Evolutionary conservation across 768 basidiomycete genomes (phyloP), one percentile per base, ranked within the genome.

Genomic region (Mycena galopus): DNA sequence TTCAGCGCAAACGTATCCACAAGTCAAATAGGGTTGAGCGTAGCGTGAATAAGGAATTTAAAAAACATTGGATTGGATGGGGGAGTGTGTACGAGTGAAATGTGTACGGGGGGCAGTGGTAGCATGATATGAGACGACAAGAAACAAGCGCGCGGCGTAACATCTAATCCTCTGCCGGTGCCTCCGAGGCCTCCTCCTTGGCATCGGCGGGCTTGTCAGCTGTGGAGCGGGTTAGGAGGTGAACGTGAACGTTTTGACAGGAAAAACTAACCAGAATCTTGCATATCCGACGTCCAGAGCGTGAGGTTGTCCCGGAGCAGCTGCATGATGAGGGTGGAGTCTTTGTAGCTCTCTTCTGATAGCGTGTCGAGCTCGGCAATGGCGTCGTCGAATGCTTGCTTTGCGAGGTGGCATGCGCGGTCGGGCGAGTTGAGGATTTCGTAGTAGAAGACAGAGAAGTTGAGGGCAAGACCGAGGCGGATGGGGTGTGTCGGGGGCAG

Each of bases 371-470:
- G 95, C 86, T 99, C 97, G 77, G 97, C 96, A 82, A 99, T 98
- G 56, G 97, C 97, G 83, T 98, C 97, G 75, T 98, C 97, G 84
- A 99, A 99, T 10, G 97, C 97, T 85, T 98, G 96, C 88, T 99
- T 99, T 83, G 97, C 97, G 77, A 98, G 94, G 81, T 97, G 95
- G 88, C 97, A 98, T 62, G 97, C 97, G 84, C 96, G 95, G 85
- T 98, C 97, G 77, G 97, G 96, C 84, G 94, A 94, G 91, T 98
- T 98, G 84, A 98, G 92, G 82, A 98, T 98, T 86, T 98, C 97
- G 87, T 98, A 98, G 91, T 98, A 98, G 90, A 99, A 98, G 60
- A 99, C 97, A 65, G 96, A 98, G 91, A 98, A 98, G 91, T 99
- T 99, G 81, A 99, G 90, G 56, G 97, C 97, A 66, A 99, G 94